These are phyloP conservation scores for Saprolegnia parasitica DNA, from an alignment of 352 stramenopile genomes.

Conservation along the genomic window DNA sequence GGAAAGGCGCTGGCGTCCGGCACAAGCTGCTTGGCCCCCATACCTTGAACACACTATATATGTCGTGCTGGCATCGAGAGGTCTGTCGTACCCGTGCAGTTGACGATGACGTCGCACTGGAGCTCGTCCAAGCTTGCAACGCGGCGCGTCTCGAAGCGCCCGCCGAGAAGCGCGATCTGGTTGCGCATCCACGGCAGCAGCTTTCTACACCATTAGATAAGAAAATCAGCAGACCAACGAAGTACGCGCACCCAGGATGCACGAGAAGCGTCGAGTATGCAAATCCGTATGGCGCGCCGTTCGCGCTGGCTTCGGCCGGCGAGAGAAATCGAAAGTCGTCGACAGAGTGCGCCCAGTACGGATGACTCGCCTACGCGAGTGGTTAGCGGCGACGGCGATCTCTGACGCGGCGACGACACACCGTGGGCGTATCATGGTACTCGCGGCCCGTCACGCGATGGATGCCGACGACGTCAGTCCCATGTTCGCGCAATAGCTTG, in stretches of 20 bases:
- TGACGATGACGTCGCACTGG: conserved; percentile 49
- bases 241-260: background rate
- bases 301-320: conserved; percentile 36
- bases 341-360: conserved; percentile 67
- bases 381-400: background rate
- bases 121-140: conserved; percentile 39
- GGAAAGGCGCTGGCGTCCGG: conserved; percentile 43
- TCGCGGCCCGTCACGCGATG: conserved; percentile 51
- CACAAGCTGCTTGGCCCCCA: conserved; percentile 44
- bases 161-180: conserved; percentile 43
- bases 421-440: conserved; percentile 10
- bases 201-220: conserved; percentile 32
- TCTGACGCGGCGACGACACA: background rate
- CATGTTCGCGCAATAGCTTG: conserved; percentile 38
- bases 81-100: conserved; percentile 44
- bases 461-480: conserved; percentile 40
- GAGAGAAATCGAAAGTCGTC: conserved; percentile 50
- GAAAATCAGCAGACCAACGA: background rate
- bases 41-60: conserved; percentile 28
- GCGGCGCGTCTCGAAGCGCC: conserved; percentile 45
- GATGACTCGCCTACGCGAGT: conserved; percentile 32
- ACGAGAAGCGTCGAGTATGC: conserved; percentile 52
- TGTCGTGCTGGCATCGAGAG: background rate
- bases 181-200: conserved; percentile 50
- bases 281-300: conserved; percentile 42